Evolutionary conservation across 768 basidiomycete species (phyloP).

Genomic region (Chalciporus piperatus): DNA sequence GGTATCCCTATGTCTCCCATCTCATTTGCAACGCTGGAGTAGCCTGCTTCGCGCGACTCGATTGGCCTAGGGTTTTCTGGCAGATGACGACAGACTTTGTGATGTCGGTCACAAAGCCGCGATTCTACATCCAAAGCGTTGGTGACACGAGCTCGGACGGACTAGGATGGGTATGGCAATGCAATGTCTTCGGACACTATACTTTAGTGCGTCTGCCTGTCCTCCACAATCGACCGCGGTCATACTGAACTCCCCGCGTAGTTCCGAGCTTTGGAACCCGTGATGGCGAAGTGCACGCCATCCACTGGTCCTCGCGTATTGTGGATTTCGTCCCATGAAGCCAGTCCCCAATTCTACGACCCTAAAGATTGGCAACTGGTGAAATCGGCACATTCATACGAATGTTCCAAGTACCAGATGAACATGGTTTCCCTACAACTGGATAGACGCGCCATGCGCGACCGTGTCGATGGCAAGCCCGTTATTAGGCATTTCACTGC

Average conservation of each 20-base stretch:
- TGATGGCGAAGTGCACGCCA: constrained; percentile 46
- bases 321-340: constrained; percentile 78
- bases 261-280: constrained; percentile 60
- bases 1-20: constrained; percentile 80
- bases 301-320: constrained; percentile 56
- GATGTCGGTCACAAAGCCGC: constrained; percentile 49
- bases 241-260: constrained; percentile 29
- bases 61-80: constrained; percentile 44
- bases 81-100: constrained; percentile 50
- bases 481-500: constrained; percentile 51
- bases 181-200: constrained; percentile 81
- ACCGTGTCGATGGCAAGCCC: constrained; percentile 14
- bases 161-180: constrained; percentile 81
- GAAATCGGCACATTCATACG: constrained; percentile 61
- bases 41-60: constrained; percentile 52
- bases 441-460: constrained; percentile 41
- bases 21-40: constrained; percentile 80
- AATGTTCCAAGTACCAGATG: constrained; percentile 72
- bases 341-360: constrained; percentile 52
- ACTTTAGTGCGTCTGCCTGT: constrained; percentile 52
- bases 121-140: constrained; percentile 52
- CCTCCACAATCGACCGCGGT: neutral
- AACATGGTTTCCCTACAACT: constrained; percentile 62
- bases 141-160: constrained; percentile 67
- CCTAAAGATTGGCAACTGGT: constrained; percentile 70